Evolutionary conservation across 495 filamentous ascomycete species (phyloP).

Genomic region (Amphirosellinia nigrospora): DNA sequence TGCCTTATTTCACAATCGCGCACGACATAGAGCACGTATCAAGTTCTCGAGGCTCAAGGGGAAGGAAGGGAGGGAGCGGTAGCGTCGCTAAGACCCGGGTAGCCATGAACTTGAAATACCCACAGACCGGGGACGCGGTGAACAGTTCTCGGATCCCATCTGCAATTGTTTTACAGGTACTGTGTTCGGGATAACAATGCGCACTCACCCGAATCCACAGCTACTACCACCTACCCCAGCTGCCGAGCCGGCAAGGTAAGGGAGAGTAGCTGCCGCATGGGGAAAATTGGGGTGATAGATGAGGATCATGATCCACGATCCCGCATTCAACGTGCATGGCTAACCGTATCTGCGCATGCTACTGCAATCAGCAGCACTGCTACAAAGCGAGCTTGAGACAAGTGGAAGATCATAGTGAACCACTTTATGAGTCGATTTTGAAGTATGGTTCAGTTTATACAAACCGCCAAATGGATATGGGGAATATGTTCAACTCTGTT

Average conservation of each 20-base stretch:
- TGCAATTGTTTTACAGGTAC: slow-evolving; percentile 1
- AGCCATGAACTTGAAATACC: slow-evolving; percentile 8
- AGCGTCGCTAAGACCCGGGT: background rate
- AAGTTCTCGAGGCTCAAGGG: background rate
- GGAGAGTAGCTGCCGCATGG: slow-evolving; percentile 9
- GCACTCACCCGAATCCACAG: slow-evolving; percentile 1
- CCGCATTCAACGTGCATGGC: background rate
- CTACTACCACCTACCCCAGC: slow-evolving; percentile 5
- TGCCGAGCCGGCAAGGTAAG: background rate
- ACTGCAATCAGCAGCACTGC: background rate
- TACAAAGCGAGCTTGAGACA: background rate
- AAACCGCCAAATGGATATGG: background rate
- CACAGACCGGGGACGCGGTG: background rate
- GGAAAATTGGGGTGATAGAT: background rate
- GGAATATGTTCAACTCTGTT: background rate
- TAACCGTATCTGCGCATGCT: background rate
- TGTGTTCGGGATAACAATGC: slow-evolving; percentile 4
- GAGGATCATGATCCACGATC: slow-evolving; percentile 7
- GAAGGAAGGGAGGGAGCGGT: background rate
- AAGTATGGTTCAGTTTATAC: background rate
- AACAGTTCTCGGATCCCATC: slow-evolving; percentile 6
- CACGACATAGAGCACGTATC: background rate
- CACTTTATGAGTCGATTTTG: too few species aligned
- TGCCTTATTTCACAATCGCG: background rate
- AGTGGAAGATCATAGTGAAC: background rate